These are phyloP conservation scores for Brassica nigra DNA, from an alignment of 345 rosid species.

Conservation along the genomic window DNA sequence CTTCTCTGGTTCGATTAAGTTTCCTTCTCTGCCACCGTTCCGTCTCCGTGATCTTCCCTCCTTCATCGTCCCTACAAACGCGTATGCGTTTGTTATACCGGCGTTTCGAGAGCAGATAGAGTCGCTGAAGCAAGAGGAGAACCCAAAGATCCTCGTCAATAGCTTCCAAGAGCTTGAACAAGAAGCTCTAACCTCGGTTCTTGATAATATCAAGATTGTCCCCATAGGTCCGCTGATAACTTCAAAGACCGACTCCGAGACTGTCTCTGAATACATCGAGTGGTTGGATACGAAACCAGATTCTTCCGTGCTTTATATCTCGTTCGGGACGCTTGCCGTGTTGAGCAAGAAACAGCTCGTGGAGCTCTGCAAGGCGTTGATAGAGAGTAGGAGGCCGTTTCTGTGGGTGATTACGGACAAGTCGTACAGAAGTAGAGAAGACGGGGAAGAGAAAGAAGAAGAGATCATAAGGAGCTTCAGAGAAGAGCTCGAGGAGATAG, in stretches of 20 bases:
- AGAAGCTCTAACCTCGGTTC: slow-evolving; percentile 48
- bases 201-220: slow-evolving; percentile 28
- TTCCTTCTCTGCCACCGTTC: slow-evolving; percentile 59
- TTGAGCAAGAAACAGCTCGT: slow-evolving; percentile 51
- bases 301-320: slow-evolving; percentile 56
- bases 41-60: slow-evolving; percentile 57
- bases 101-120: slow-evolving; percentile 42
- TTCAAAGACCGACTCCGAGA: slow-evolving; percentile 32
- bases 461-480: slow-evolving; percentile 35
- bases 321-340: slow-evolving; percentile 57
- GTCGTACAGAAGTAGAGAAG: not conserved
- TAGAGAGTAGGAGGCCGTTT: slow-evolving; percentile 44
- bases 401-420: slow-evolving; percentile 60
- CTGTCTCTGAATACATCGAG: slow-evolving; percentile 21
- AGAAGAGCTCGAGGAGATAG: slow-evolving; percentile 54
- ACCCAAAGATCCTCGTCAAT: slow-evolving; percentile 60
- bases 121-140: slow-evolving; percentile 38
- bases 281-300: slow-evolving; percentile 51
- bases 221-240: slow-evolving; percentile 64
- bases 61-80: slow-evolving; percentile 34
- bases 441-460: slow-evolving; percentile 30
- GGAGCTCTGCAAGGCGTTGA: slow-evolving; percentile 49
- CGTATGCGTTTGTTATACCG: slow-evolving; percentile 16
- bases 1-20: slow-evolving; percentile 27
- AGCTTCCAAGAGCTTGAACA: slow-evolving; percentile 64